A percentile compares a stretch with the other conserved stretches of the same genome.
Evolutionary conservation across 2,329 filamentous ascomycete genomes (phyloP).

Genomic region (Dactylonectria estremocensis): DNA sequence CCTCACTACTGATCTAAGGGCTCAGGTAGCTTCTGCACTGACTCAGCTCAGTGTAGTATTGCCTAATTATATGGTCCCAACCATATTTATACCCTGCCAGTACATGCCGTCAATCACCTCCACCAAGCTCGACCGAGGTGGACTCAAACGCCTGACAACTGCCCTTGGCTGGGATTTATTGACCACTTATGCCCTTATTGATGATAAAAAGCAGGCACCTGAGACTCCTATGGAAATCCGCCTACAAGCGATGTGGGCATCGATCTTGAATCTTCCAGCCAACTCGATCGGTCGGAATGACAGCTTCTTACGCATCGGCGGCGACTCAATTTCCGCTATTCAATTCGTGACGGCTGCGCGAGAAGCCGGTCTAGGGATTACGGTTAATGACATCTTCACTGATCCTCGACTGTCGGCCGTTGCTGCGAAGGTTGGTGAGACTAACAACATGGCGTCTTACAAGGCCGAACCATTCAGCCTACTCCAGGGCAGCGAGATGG

Average conservation of each 20-base stretch:
- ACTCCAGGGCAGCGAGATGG: too few relatives aligned
- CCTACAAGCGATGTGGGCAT: constrained; percentile 56
- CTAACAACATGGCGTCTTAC: too few relatives aligned
- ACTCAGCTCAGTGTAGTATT: constrained; percentile 18
- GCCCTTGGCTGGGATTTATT: not conserved
- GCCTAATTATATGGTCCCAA: constrained; percentile 39
- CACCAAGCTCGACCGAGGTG: constrained; percentile 30
- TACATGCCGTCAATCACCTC: too few relatives aligned
- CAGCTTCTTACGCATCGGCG: constrained; percentile 65
- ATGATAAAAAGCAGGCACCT: constrained; percentile 16
- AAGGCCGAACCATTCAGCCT: too few relatives aligned
- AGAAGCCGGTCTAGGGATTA: constrained; percentile 56
- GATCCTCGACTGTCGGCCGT: constrained; percentile 17
- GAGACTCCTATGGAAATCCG: constrained; percentile 29
- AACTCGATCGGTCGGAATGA: too few relatives aligned
- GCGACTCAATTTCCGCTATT: constrained; percentile 66
- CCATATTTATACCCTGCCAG: constrained; percentile 30
- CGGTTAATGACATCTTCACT: constrained; percentile 62
- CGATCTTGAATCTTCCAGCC: constrained; percentile 53
- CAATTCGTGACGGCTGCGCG: constrained; percentile 61
- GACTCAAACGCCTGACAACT: constrained; percentile 9
- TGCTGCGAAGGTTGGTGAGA: constrained; percentile 36
- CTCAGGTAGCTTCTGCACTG: not conserved
- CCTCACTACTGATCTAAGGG: not conserved
- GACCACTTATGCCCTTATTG: constrained; percentile 6